phyloP scores from a whole-genome alignment of 73 alveolate genomes.

The Effrenium voratum region DNA sequence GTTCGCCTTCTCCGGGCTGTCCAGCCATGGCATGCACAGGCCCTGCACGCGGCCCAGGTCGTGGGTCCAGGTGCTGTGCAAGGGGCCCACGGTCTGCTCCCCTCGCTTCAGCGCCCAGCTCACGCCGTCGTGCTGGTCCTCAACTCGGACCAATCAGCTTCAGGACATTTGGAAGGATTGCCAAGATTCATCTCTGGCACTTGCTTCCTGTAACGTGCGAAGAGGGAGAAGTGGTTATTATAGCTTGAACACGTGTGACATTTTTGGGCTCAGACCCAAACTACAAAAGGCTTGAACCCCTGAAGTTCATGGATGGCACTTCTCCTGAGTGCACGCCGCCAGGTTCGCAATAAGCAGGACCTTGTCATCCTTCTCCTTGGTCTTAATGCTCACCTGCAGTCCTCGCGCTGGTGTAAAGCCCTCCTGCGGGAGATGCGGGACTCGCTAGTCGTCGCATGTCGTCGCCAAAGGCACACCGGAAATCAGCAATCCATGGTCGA shows the following conservation, averaged over 20 bases:
- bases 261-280: no score
- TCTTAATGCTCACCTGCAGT: conserved; percentile 68
- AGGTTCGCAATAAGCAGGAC: conserved; percentile 56
- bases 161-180: background rate
- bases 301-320: background rate
- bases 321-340: conserved; percentile 73
- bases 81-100: conserved; percentile 78
- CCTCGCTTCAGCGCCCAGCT: conserved; percentile 89
- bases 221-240: no score
- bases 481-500: background rate
- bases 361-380: conserved; percentile 80
- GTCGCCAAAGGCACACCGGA: no score
- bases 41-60: conserved; percentile 59
- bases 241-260: no score
- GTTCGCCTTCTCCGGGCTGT: background rate
- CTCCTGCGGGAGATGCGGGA: conserved; percentile 9
- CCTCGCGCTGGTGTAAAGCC: conserved; percentile 60
- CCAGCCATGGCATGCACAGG: conserved; percentile 86
- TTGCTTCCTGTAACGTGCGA: no score
- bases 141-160: background rate
- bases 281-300: background rate
- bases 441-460: no score
- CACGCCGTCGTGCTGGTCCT: conserved; percentile 91
- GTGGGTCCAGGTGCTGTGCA: conserved; percentile 82
- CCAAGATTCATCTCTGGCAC: no score